These are phyloP conservation scores for Pichia thaimueangensis DNA, from an alignment of 805 yeast genomes.

Conservation along the genomic window DNA sequence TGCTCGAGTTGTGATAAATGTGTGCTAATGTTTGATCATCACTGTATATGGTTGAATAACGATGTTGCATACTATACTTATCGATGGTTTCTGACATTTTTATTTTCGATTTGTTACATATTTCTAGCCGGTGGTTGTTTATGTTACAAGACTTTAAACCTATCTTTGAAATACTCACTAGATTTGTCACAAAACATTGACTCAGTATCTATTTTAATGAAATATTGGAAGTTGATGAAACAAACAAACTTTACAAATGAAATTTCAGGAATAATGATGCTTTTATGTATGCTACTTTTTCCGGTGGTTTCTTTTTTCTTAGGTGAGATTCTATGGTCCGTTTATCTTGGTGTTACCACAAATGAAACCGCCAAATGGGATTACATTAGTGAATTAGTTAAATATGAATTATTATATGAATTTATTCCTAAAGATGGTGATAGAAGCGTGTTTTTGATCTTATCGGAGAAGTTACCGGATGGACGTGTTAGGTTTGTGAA, in stretches of 20 bases:
- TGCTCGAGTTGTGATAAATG: conserved; percentile 67
- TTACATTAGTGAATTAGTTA: conserved; percentile 36
- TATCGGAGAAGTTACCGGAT: conserved; percentile 4
- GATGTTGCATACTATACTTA: conserved; percentile 50
- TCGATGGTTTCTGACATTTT: conserved; percentile 39
- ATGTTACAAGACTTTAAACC: conserved; percentile 25
- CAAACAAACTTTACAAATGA: conserved; percentile 30
- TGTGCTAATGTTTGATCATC: conserved; percentile 58
- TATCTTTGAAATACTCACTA: conserved; percentile 3
- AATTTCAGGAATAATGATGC: conserved; percentile 36
- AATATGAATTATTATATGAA: conserved; percentile 26
- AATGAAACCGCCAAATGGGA: conserved; percentile 52
- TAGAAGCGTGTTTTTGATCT: conserved; percentile 1
- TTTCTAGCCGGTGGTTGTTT: conserved; percentile 37
- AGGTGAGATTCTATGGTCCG: conserved; percentile 37
- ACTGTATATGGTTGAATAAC: conserved; percentile 49
- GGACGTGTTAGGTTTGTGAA: conserved; percentile 9
- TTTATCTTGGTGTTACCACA: conserved; percentile 52
- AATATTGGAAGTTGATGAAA: conserved; percentile 23
- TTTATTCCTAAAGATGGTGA: conserved; percentile 8
- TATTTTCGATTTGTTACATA: conserved; percentile 30
- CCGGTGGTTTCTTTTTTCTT: conserved; percentile 36
- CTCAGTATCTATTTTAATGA: conserved; percentile 12
- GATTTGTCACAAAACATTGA: conserved; percentile 1
- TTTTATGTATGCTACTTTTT: conserved; percentile 34